Evolutionary conservation across 768 basidiomycete genomes (phyloP), one percentile per base, ranked within the genome.

Genomic region (Suillus fuscotomentosus): DNA sequence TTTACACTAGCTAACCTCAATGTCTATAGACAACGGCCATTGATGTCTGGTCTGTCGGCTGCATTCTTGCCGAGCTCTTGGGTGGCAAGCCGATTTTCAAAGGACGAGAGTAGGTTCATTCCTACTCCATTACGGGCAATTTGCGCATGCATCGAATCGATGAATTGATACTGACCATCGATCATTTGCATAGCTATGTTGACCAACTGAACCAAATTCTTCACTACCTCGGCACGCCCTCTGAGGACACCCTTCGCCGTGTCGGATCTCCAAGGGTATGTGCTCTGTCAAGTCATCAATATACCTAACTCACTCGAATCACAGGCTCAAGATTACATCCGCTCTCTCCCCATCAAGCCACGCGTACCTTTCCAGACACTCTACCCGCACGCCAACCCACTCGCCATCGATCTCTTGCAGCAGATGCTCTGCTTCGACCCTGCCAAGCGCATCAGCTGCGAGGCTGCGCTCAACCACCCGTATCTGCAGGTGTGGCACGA

Each of bases 401-500:
- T 92, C 34, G 95, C 97, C 1, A 91, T 98, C 69, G 97, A 99
- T 75, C 85, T 99, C 24, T 85, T 99, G 57, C 86, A 89, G 45
- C 90, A 93, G 74, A 87, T 99, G 83, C 83, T 99, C 54, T 90
- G 92, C 76, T 99, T 99, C 74, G 97, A 99, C 74, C 97, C 97
- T 45, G 91, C 94, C 20, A 94, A 94, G 79, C 89, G 97, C 62
- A 96, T 98, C 76, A 94, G 92, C 65, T 98, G 97, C 76, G 94
- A 97, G 71, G 89, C 98, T 73, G 97, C 97, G 2, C 81, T 99
- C 60, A 90, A 91, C 61, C 97, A 99, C 73, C 95, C 96, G 2
- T 99, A 99, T 79, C 80, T 94, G 66, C 87, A 91, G 65, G 97
- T 98, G 13, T 99, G 97, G 97, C 96, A 98, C 73, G 97, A 99